Percentiles rank a stretch among this genome's conserved stretches.
Conservation (phyloP, 495 filamentous ascomycete genomes). For the Neurospora discreta region DNA sequence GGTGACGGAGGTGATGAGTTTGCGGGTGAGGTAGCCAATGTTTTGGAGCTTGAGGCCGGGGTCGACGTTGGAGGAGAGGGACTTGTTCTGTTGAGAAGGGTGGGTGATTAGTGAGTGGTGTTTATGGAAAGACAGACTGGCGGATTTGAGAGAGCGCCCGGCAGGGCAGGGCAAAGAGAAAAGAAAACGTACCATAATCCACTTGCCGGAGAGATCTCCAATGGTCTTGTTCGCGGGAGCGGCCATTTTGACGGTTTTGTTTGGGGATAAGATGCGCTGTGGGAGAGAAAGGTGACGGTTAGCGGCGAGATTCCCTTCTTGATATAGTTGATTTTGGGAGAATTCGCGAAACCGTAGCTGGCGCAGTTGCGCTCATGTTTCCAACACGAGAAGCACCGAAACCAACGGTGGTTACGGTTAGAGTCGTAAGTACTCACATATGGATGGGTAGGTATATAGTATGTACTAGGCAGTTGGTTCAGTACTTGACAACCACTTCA, state of each 20-base stretch:
- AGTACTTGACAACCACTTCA: not conserved
- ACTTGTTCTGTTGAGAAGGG: constrained; percentile 53
- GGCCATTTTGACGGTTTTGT: constrained; percentile 51
- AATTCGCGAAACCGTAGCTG: not conserved
- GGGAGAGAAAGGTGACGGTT: not conserved
- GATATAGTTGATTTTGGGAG: not conserved
- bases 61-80: constrained; percentile 60
- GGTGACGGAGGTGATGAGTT: constrained; percentile 58
- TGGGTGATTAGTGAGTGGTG: not conserved
- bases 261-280: not conserved
- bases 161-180: not conserved
- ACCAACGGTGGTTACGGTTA: not conserved
- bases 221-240: constrained; percentile 64
- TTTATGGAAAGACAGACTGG: not conserved
- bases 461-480: not conserved
- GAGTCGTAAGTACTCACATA: not conserved
- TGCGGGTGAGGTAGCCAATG: constrained; percentile 73
- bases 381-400: not conserved
- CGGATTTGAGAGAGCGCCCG: not conserved
- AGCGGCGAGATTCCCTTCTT: not conserved
- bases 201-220: constrained; percentile 64
- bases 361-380: not conserved
- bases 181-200: constrained; percentile 54
- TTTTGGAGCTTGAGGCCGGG: constrained; percentile 70
- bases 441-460: not conserved